Conservation (phyloP, 805 yeast genomes). For the Starmerella etchellsii region DNA sequence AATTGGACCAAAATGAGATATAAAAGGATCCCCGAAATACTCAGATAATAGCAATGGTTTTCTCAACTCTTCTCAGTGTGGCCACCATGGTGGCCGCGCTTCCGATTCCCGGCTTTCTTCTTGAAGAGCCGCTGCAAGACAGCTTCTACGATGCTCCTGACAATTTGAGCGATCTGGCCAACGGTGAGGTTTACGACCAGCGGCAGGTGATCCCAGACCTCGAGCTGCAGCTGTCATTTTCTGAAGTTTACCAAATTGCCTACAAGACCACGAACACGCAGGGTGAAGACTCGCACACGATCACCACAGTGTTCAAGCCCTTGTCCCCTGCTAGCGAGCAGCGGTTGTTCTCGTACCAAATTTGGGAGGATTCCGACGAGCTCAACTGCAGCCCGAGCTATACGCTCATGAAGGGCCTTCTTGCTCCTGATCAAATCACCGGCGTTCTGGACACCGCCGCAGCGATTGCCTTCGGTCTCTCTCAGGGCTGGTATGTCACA, state of each 20-base stretch:
- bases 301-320: constrained; percentile 17
- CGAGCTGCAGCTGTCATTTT: not conserved
- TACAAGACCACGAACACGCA: constrained; percentile 12
- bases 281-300: constrained; percentile 10
- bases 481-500: constrained; percentile 12
- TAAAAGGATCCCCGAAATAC: too few species aligned
- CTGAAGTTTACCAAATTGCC: constrained; percentile 12
- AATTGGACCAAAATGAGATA: too few species aligned
- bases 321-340: constrained; percentile 3
- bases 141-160: constrained; percentile 12
- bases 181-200: constrained; percentile 10
- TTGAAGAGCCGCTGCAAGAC: constrained; percentile 10
- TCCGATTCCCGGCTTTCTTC: not conserved
- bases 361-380: constrained; percentile 20
- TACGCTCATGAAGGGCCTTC: constrained; percentile 10
- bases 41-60: too few species aligned
- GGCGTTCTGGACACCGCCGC: constrained; percentile 5
- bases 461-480: constrained; percentile 10
- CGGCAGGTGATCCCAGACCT: constrained; percentile 1
- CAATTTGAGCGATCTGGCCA: constrained; percentile 1
- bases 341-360: constrained; percentile 21
- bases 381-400: constrained; percentile 23
- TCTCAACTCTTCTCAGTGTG: too few species aligned
- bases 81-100: too few species aligned
- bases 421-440: constrained; percentile 5